Conservation (phyloP, 1,139 yeast genomes). For the Barnettozyma hawaiiensis region DNA sequence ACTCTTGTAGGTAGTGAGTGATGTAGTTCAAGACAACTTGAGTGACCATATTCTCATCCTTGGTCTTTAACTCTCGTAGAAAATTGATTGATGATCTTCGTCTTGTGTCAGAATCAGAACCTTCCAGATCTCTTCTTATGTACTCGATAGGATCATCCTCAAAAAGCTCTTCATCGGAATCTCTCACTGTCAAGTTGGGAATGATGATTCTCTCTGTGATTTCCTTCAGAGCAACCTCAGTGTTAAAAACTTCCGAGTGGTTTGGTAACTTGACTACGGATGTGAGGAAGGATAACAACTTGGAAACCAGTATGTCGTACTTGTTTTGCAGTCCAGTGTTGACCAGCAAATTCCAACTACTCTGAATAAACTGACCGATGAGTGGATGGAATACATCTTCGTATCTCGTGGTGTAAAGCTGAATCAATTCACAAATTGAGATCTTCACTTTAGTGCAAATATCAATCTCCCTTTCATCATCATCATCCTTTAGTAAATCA, state of each 20-base stretch:
- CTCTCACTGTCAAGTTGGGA: conserved; percentile 82
- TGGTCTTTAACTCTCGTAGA: conserved; percentile 77
- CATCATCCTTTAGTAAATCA: conserved; percentile 48
- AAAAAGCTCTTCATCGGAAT: conserved; percentile 83
- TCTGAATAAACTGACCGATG: conserved; percentile 72
- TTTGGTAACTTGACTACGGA: conserved; percentile 70
- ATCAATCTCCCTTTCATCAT: conserved; percentile 67
- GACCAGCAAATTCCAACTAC: conserved; percentile 75
- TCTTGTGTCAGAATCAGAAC: conserved; percentile 89
- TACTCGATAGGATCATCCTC: conserved; percentile 96
- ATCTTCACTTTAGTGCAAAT: conserved; percentile 71
- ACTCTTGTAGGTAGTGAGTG: conserved; percentile 53
- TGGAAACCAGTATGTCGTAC: conserved; percentile 79
- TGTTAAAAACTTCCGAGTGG: conserved; percentile 60
- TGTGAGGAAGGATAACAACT: conserved; percentile 74
- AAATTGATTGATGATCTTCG: conserved; percentile 90
- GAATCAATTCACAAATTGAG: conserved; percentile 77
- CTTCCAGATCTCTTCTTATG: conserved; percentile 89
- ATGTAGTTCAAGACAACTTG: conserved; percentile 74
- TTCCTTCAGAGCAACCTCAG: conserved; percentile 64
- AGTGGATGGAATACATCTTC: conserved; percentile 82
- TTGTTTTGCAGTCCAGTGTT: conserved; percentile 64
- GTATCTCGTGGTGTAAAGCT: conserved; percentile 82
- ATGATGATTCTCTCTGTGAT: conserved; percentile 78
- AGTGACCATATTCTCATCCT: conserved; percentile 71